Evolutionary conservation across 1,284 basidiomycete species (phyloP).

Genomic region (Agaricales sp.): DNA sequence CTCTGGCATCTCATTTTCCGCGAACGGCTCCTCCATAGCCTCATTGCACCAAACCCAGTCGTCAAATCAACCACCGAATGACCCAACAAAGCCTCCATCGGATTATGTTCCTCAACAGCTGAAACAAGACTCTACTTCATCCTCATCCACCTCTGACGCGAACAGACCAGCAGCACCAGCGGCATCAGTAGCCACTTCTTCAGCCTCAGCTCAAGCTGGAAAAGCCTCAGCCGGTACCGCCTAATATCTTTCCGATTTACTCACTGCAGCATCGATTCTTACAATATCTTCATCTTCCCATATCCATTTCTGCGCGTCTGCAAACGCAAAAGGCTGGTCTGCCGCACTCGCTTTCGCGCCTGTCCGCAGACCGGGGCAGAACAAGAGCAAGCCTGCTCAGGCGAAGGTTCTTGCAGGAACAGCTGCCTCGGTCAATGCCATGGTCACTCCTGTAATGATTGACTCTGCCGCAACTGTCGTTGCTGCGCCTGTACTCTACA

Average conservation of each 20-base stretch:
- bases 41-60: slow-evolving; percentile 12
- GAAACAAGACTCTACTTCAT: slow-evolving; percentile 15
- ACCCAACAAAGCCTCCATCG: background rate
- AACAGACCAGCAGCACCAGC: background rate
- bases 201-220: slow-evolving; percentile 30
- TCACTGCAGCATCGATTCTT: slow-evolving; percentile 34
- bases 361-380: slow-evolving; percentile 43
- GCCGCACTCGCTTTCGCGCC: slow-evolving; percentile 81
- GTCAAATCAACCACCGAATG: slow-evolving; percentile 8
- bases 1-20: slow-evolving; percentile 73
- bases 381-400: slow-evolving; percentile 41
- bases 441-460: slow-evolving; percentile 25
- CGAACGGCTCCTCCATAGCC: slow-evolving; percentile 29
- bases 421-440: slow-evolving; percentile 28
- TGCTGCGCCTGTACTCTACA: slow-evolving; percentile 54
- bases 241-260: slow-evolving; percentile 28
- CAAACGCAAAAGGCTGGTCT: slow-evolving; percentile 57
- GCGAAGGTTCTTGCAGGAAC: slow-evolving; percentile 56
- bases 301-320: slow-evolving; percentile 9
- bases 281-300: slow-evolving; percentile 21
- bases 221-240: slow-evolving; percentile 76
- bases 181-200: slow-evolving; percentile 12
- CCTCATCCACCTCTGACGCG: slow-evolving; percentile 14
- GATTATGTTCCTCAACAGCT: background rate
- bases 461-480: slow-evolving; percentile 66